Evolutionary conservation across 148 eudicot species (phyloP).

Genomic region (Gaultheria prostrata): DNA sequence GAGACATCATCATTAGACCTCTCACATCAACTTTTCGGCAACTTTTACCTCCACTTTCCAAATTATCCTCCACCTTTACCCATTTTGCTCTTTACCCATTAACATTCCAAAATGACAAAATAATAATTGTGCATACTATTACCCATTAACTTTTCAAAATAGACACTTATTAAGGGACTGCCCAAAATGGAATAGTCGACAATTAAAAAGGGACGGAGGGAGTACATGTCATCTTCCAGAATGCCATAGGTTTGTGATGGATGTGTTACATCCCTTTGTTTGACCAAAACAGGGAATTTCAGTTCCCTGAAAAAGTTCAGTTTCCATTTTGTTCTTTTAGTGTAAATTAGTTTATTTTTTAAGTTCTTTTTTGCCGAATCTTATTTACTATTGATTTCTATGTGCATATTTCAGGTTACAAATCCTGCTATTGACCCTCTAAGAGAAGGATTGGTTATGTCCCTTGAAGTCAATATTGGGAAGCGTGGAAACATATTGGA

Average conservation of each 20-base stretch:
- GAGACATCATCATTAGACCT: no score
- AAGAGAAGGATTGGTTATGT: slow-evolving; percentile 97
- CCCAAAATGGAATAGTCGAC: no score
- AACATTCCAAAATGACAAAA: no score
- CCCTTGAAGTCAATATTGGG: slow-evolving; percentile 95
- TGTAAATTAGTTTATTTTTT: neutral
- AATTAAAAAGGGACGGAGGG: no score
- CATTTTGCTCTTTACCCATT: no score
- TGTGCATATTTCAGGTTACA: slow-evolving; percentile 59
- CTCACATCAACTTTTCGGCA: no score
- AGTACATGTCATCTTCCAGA: neutral
- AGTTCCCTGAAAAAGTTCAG: neutral
- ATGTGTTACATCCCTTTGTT: neutral
- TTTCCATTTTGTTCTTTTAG: neutral
- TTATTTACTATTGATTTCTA: neutral
- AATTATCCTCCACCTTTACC: no score
- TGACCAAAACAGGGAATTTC: neutral
- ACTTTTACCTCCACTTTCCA: no score
- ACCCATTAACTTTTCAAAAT: no score
- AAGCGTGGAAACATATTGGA: slow-evolving; percentile 92
- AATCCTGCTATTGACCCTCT: slow-evolving; percentile 99
- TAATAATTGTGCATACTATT: no score
- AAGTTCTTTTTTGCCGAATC: neutral
- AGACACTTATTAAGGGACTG: no score
- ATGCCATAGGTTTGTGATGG: neutral